These are phyloP conservation scores for Sisymbrium irio DNA, from an alignment of 345 rosid genomes.

Conservation along the genomic window DNA sequence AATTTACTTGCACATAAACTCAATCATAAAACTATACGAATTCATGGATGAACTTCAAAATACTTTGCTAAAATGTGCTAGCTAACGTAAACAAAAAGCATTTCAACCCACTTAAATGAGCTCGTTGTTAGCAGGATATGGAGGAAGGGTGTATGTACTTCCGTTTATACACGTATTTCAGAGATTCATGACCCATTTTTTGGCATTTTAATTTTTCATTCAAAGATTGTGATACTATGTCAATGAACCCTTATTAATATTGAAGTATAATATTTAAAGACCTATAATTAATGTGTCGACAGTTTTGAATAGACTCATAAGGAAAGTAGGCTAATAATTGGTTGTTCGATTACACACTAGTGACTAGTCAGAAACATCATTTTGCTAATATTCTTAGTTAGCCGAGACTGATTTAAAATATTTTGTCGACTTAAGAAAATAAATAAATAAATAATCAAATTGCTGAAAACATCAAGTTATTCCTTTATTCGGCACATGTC, in stretches of 20 bases:
- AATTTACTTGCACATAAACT: background rate
- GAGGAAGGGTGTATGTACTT: background rate
- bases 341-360: conserved; percentile 13
- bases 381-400: conserved; percentile 11
- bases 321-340: conserved; percentile 25
- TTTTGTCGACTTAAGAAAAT: conserved; percentile 14
- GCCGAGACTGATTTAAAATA: background rate
- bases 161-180: background rate
- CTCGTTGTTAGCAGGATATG: background rate
- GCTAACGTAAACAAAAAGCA: background rate
- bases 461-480: conserved; percentile 9
- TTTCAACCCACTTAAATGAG: background rate
- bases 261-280: background rate
- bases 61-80: background rate
- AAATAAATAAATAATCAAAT: background rate
- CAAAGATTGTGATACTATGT: background rate
- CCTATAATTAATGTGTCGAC: background rate
- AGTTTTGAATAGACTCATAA: background rate
- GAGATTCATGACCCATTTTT: background rate
- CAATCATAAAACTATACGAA: background rate
- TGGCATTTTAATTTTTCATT: background rate
- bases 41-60: background rate
- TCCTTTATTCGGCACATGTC: conserved; percentile 23
- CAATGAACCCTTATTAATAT: background rate
- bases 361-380: conserved; percentile 10